Base-by-base conservation (phyloP, 169 alveolate genomes). In the Plasmodium fragile region DNA sequence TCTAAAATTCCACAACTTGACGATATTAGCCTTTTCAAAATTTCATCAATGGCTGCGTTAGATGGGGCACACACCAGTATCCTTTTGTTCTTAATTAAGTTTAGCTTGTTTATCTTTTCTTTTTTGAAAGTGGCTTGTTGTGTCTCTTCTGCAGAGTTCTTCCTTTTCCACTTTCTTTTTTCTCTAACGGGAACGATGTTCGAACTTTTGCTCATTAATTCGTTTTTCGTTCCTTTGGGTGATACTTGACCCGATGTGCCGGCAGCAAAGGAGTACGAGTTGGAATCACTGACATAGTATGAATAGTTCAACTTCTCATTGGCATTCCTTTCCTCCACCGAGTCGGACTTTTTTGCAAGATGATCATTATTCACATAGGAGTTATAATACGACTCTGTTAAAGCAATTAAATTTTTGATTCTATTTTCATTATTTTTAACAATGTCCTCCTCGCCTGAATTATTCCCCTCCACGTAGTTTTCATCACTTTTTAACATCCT, bases 11-110 rank as follows among this genome's bases (percentile, higher is more conserved):
- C 99, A 49, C 45, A 52, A 2, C 94, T 70, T 34, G 95, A 75
- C 16, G 96, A 80, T 65, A 96, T 92, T 71, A 99, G 96, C n/a
- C 99, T 96, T 83, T 98, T 95, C 18, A 99, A 98, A 39, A 99
- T 99, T 95, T 99, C 99, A 96, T 99, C 99, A n/a, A 99, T 98
- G 0, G 99, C 99, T 16, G 99, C 99, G 92, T 99, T 99, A 41
- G 99, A 98, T 28, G 99, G 99, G 25, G 99, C 99, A 91, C 99
- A 99, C 59, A 99, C 98, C 41, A 99, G 95, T 34, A 99, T 96
- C 59, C 97, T 94, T 82, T 95, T 71, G 30, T 93, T 84, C 79
- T 77, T 85, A 34, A 90, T 43, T 22, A 28, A 70, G 72, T 83
- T 65, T 45, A 59, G 53, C 36, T 70, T 79, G 52, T 71, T 72